Conservation (phyloP, 345 rosid species). For the Lepidium africanum region DNA sequence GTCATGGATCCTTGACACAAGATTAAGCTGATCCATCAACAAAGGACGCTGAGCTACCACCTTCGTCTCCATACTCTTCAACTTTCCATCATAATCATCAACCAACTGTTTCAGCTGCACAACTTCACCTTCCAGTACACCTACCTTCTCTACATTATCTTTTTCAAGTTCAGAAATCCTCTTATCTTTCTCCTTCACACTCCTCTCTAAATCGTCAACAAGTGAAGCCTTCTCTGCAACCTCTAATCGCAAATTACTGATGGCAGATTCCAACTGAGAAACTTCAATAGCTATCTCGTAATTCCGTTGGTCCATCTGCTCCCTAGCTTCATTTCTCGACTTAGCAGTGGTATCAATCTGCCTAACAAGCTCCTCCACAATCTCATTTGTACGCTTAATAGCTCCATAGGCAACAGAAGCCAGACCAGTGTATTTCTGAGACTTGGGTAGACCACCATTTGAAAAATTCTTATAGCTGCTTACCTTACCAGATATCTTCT, state of each 20-base stretch:
- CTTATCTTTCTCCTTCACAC: constrained; percentile 46
- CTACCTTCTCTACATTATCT: constrained; percentile 40
- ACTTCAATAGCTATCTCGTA: constrained; percentile 98
- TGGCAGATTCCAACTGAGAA: constrained; percentile 87
- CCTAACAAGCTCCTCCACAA: constrained; percentile 81
- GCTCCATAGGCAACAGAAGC: constrained; percentile 81
- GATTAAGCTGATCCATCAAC: constrained; percentile 75
- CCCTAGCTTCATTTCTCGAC: constrained; percentile 84
- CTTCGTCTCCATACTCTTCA: constrained; percentile 50
- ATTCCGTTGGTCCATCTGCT: constrained; percentile 89
- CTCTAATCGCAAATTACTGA: constrained; percentile 66
- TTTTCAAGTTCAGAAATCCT: constrained; percentile 48
- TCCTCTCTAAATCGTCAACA: constrained; percentile 54
- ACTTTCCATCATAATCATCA: constrained; percentile 69
- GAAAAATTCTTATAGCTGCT: constrained; percentile 68
- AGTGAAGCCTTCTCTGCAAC: constrained; percentile 45
- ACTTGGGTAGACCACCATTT: constrained; percentile 69
- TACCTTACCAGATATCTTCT: constrained; percentile 86
- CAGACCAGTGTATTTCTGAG: constrained; percentile 72
- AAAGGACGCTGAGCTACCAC: constrained; percentile 66
- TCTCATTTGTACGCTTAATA: constrained; percentile 88
- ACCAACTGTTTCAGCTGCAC: constrained; percentile 54
- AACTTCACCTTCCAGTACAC: constrained; percentile 45
- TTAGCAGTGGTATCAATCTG: constrained; percentile 54
- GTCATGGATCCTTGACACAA: constrained; percentile 72